These are phyloP conservation scores for Globisporangium cederbergense DNA, from an alignment of 352 stramenopile genomes.

Conservation along the genomic window DNA sequence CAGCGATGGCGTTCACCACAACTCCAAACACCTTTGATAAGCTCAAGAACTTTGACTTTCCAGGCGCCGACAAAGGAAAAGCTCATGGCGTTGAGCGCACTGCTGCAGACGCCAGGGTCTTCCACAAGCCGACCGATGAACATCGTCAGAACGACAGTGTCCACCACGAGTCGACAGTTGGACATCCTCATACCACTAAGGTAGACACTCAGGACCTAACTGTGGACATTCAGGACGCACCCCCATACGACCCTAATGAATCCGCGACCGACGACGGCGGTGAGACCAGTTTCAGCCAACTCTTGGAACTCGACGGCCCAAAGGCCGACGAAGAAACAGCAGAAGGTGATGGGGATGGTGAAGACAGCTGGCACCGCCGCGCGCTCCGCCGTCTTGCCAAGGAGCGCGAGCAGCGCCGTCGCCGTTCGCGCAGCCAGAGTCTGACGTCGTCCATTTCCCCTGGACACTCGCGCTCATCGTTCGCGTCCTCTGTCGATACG, in stretches of 20 bases:
- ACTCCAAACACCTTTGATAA: too few species aligned
- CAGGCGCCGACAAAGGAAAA: too few species aligned
- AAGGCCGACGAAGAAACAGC: constrained; percentile 5
- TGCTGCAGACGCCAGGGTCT: too few species aligned
- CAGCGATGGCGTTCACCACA: background rate
- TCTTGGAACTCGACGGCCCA: constrained; percentile 27
- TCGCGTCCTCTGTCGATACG: constrained; percentile 12
- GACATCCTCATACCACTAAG: too few species aligned
- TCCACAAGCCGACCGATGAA: too few species aligned
- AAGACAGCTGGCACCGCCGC: constrained; percentile 27
- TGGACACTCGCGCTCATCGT: constrained; percentile 5
- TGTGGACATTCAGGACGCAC: background rate
- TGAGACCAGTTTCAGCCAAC: constrained; percentile 31
- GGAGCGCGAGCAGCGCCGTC: constrained; percentile 29
- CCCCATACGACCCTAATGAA: too few species aligned
- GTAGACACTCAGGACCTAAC: background rate
- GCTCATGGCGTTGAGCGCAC: too few species aligned
- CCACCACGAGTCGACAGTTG: too few species aligned
- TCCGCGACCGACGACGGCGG: background rate
- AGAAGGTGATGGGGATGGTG: constrained; percentile 12
- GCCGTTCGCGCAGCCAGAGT: background rate
- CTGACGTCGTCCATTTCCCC: background rate
- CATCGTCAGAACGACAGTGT: too few species aligned
- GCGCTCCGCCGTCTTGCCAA: constrained; percentile 37
- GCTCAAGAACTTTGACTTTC: too few species aligned